A percentile compares a stretch with the other conserved stretches of the same genome.
Evolutionary conservation across 768 basidiomycete species (phyloP).

Genomic region (Termitomyces sp.): DNA sequence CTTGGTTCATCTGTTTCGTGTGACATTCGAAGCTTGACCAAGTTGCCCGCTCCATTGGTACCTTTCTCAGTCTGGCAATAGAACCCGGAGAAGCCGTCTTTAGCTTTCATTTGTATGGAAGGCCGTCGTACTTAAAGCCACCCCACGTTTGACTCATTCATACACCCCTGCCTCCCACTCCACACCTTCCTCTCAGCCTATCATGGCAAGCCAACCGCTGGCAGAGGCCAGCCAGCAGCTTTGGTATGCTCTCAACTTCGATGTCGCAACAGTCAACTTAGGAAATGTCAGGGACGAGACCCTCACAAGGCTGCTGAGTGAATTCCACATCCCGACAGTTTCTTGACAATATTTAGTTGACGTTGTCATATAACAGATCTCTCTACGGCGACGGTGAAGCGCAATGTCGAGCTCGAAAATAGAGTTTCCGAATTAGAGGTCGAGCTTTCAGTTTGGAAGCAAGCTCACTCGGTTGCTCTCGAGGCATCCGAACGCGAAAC

Average conservation of each 20-base stretch:
- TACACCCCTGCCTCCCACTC: conserved; percentile 32
- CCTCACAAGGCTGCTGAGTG: conserved; percentile 56
- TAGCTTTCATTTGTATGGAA: conserved; percentile 43
- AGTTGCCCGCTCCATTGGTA: conserved; percentile 38
- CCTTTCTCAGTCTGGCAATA: conserved; percentile 40
- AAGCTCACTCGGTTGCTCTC: conserved; percentile 57
- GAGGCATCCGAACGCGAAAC: conserved; percentile 60
- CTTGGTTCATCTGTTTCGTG: conserved; percentile 27
- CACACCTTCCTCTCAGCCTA: conserved; percentile 30
- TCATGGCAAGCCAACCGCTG: conserved; percentile 51
- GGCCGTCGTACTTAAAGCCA: conserved; percentile 42
- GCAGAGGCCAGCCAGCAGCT: conserved; percentile 57
- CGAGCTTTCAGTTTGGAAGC: conserved; percentile 67
- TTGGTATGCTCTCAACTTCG: conserved; percentile 41
- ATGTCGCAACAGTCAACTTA: conserved; percentile 7
- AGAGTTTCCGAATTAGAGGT: conserved; percentile 64
- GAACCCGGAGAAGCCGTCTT: conserved; percentile 51
- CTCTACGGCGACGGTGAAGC: conserved; percentile 57
- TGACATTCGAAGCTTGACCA: conserved; percentile 38
- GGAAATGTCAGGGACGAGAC: conserved; percentile 54
- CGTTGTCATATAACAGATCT: conserved; percentile 37
- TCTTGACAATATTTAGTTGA: neutral
- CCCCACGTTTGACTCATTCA: conserved; percentile 32
- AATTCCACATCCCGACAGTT: conserved; percentile 4
- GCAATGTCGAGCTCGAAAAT: conserved; percentile 58